Evolutionary conservation across 1,284 basidiomycete species (phyloP).

Genomic region (Cryptococcus hybrid): DNA sequence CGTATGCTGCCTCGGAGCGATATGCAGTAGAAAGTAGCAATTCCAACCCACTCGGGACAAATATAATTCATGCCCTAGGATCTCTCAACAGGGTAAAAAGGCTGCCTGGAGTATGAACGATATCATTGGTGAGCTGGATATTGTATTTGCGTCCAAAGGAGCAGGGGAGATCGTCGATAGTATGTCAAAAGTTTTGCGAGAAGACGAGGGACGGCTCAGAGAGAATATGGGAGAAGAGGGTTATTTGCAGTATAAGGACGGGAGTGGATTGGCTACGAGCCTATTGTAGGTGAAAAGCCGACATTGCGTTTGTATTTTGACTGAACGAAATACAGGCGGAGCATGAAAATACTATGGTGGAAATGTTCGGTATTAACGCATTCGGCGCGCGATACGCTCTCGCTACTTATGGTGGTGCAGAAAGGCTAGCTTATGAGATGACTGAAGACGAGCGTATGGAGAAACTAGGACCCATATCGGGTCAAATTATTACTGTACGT

Average conservation of each 20-base stretch:
- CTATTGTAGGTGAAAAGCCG: not conserved
- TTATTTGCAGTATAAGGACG: conserved; percentile 1
- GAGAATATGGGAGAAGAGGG: not conserved
- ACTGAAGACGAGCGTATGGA: conserved; percentile 1
- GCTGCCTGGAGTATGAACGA: not conserved
- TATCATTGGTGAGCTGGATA: conserved; percentile 2
- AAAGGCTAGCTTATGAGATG: not conserved
- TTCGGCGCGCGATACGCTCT: conserved; percentile 12
- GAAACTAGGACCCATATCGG: conserved; percentile 1
- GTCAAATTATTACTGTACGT: conserved; percentile 1
- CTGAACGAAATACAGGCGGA: not conserved
- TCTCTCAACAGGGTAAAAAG: not conserved
- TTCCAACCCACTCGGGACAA: not conserved
- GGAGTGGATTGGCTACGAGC: conserved; percentile 4
- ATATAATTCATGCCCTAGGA: not conserved
- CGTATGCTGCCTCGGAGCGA: not conserved
- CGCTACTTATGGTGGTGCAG: not conserved
- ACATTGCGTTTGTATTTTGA: not conserved
- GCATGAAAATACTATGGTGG: not conserved
- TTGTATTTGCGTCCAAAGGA: conserved; percentile 13
- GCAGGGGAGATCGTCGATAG: conserved; percentile 6
- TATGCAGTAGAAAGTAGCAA: not conserved
- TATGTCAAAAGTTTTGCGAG: not conserved
- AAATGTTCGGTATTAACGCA: conserved; percentile 9
- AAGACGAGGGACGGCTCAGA: not conserved